Conservation (phyloP, 345 rosid species). For the Brassica nigra region DNA sequence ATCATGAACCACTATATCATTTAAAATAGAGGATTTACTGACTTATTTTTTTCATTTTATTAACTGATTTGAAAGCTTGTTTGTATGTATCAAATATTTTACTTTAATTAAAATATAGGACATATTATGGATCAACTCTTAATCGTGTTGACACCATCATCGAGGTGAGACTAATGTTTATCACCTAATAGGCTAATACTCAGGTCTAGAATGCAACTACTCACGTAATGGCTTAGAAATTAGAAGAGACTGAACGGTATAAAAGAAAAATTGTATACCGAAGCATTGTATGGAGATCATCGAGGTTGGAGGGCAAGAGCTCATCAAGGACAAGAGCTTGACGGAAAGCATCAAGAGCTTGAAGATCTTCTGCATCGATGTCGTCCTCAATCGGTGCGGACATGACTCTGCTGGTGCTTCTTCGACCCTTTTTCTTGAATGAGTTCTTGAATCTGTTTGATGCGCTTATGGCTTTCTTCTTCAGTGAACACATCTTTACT, state of each 20-base stretch:
- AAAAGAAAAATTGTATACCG: slow-evolving; percentile 40
- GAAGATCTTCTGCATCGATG: slow-evolving; percentile 72
- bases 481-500: slow-evolving; percentile 65
- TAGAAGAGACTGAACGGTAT: slow-evolving; percentile 3
- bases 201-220: background rate
- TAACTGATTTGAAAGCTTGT: background rate
- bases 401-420: slow-evolving; percentile 65
- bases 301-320: slow-evolving; percentile 74
- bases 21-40: background rate
- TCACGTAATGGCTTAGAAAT: slow-evolving; percentile 12
- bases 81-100: background rate
- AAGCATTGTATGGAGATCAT: slow-evolving; percentile 84
- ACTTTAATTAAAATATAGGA: background rate
- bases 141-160: background rate
- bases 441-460: slow-evolving; percentile 83
- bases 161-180: background rate
- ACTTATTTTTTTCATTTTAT: background rate
- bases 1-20: background rate
- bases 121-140: background rate
- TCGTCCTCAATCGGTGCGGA: slow-evolving; percentile 64
- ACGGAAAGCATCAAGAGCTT: slow-evolving; percentile 85
- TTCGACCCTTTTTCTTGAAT: slow-evolving; percentile 59
- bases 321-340: slow-evolving; percentile 87
- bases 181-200: background rate
- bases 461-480: slow-evolving; percentile 77